Percentiles rank a stretch among this genome's conserved stretches.
Conservation (phyloP, 345 rosid genomes). For the Schrenkiella parvula region DNA sequence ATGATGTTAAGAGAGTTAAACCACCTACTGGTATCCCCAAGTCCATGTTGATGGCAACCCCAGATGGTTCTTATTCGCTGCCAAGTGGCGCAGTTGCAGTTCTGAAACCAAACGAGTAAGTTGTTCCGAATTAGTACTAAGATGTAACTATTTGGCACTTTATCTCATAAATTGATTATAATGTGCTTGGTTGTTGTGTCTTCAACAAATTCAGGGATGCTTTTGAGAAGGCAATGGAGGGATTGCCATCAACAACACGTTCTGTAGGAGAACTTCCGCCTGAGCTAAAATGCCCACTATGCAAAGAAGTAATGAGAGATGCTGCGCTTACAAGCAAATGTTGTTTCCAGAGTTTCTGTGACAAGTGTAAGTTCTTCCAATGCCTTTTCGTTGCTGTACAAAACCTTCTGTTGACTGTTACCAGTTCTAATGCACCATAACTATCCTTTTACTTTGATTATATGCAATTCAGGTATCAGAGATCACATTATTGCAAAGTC, state of each 20-base stretch:
- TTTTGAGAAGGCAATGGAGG: slow-evolving; percentile 94
- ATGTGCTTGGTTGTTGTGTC: not conserved
- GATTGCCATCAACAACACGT: slow-evolving; percentile 84
- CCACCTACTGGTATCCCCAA: slow-evolving; percentile 98
- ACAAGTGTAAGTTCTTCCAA: slow-evolving; percentile 53
- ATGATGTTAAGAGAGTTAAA: slow-evolving; percentile 82
- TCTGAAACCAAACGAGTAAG: slow-evolving; percentile 95
- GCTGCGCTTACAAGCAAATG: slow-evolving; percentile 96
- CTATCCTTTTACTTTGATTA: not conserved
- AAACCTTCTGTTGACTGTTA: not conserved
- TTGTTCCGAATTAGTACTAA: not conserved
- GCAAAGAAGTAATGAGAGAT: slow-evolving; percentile 92
- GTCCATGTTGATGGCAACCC: slow-evolving; percentile 93
- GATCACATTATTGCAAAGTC: slow-evolving; percentile 71
- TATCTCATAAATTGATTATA: not conserved
- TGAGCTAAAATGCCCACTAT: slow-evolving; percentile 90
- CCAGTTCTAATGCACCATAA: not conserved
- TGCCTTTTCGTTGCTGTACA: not conserved
- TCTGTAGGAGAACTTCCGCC: slow-evolving; percentile 95
- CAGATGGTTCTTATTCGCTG: slow-evolving; percentile 95
- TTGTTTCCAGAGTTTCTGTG: slow-evolving; percentile 82
- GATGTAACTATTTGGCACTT: not conserved
- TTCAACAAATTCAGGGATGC: slow-evolving; percentile 64
- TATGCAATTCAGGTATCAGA: slow-evolving; percentile 67
- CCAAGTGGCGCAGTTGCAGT: slow-evolving; percentile 98